phyloP scores from a whole-genome alignment of 768 basidiomycete species.

The Punctularia strigosozonata region DNA sequence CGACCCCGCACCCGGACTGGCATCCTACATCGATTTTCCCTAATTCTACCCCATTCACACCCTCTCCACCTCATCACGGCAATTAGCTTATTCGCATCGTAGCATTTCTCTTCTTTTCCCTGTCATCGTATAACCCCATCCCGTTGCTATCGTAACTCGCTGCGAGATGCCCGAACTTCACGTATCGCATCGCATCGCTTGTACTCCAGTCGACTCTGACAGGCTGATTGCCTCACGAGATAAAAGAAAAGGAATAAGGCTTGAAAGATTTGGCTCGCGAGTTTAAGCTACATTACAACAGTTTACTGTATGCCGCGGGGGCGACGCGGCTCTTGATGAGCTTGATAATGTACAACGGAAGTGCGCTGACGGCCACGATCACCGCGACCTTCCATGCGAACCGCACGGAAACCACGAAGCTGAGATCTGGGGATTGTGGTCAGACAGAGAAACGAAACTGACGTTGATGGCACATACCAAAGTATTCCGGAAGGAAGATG shows the following conservation, averaged over 20 bases:
- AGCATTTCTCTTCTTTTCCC: slow-evolving; percentile 3
- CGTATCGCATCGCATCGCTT: too few relatives aligned
- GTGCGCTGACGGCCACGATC: slow-evolving; percentile 88
- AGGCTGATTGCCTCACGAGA: too few relatives aligned
- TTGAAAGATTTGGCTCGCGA: not conserved
- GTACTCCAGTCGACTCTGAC: too few relatives aligned
- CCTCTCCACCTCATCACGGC: slow-evolving; percentile 31
- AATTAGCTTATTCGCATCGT: slow-evolving; percentile 7
- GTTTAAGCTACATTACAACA: too few relatives aligned
- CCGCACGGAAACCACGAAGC: slow-evolving; percentile 77
- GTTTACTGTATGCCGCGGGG: slow-evolving; percentile 89
- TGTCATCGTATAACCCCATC: slow-evolving; percentile 13
- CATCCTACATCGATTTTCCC: slow-evolving; percentile 35
- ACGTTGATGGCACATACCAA: slow-evolving; percentile 48
- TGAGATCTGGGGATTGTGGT: slow-evolving; percentile 48
- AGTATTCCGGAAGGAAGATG: slow-evolving; percentile 90
- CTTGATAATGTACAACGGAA: slow-evolving; percentile 89
- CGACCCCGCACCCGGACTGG: slow-evolving; percentile 29
- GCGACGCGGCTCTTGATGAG: slow-evolving; percentile 74
- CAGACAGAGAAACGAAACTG: slow-evolving; percentile 4
- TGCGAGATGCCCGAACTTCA: too few relatives aligned
- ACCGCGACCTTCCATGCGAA: slow-evolving; percentile 94
- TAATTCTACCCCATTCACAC: slow-evolving; percentile 32
- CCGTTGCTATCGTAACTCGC: slow-evolving; percentile 6
- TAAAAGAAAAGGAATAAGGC: not conserved